These are phyloP conservation scores for Syzygium syzygioides DNA, from an alignment of 441 rosid species.

Conservation along the genomic window DNA sequence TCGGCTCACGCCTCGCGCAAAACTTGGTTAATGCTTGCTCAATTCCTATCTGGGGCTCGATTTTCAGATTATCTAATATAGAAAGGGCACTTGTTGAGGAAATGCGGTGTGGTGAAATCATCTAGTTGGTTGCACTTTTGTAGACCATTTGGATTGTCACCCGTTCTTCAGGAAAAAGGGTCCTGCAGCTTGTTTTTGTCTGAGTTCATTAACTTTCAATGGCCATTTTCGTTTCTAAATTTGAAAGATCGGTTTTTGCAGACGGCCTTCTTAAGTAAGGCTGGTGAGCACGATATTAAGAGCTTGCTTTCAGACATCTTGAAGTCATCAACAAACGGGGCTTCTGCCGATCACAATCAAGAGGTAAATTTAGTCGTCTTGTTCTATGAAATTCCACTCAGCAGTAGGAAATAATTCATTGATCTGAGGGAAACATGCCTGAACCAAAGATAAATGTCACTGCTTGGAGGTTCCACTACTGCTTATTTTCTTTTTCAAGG, in stretches of 20 bases:
- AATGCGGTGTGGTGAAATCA: neutral
- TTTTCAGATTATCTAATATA: neutral
- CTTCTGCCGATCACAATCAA: conserved; percentile 20
- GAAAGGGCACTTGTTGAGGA: neutral
- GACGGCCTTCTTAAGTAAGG: conserved; percentile 22
- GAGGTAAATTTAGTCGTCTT: conserved; percentile 37
- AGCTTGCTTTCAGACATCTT: conserved; percentile 37
- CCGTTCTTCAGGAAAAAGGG: neutral
- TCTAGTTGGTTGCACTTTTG: neutral
- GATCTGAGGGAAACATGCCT: neutral
- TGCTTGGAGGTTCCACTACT: neutral
- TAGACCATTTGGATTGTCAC: neutral
- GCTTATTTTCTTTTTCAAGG: neutral
- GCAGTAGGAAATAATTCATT: neutral
- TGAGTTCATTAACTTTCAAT: neutral
- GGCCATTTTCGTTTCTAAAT: neutral
- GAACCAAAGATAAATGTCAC: neutral
- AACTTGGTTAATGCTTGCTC: neutral
- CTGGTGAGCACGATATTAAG: conserved; percentile 43
- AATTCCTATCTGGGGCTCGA: neutral
- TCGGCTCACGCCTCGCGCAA: neutral
- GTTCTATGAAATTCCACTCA: neutral
- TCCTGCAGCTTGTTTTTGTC: neutral
- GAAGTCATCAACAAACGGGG: conserved; percentile 39
- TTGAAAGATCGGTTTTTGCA: conserved; percentile 15